Percentiles rank a stretch among this genome's conserved stretches.
Conservation (phyloP, 306 rosid species). For the Ormosia semicastrata region DNA sequence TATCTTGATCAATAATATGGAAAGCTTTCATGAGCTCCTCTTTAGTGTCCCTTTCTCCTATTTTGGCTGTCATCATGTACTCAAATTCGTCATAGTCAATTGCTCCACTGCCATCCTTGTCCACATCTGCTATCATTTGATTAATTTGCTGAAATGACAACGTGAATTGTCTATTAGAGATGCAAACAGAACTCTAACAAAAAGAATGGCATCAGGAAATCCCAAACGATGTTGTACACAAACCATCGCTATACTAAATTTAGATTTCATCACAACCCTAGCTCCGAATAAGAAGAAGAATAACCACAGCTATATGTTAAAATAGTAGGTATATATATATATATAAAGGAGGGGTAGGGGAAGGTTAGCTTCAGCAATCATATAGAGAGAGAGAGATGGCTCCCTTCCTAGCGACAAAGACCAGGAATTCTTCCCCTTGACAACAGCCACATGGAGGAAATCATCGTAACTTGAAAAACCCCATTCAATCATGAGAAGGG, state of each 20-base stretch:
- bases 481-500: not conserved
- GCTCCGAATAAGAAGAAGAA: not conserved
- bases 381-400: not conserved
- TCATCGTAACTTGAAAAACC: not conserved
- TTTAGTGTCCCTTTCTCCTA: slow-evolving; percentile 94
- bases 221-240: not conserved
- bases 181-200: slow-evolving; percentile 11
- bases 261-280: slow-evolving; percentile 2
- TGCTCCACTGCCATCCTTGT: slow-evolving; percentile 97
- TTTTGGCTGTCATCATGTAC: slow-evolving; percentile 95
- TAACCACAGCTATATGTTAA: not conserved
- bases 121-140: slow-evolving; percentile 98
- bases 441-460: not conserved
- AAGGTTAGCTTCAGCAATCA: slow-evolving; percentile 3
- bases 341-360: not conserved
- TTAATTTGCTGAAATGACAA: slow-evolving; percentile 71
- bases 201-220: slow-evolving; percentile 16
- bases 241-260: not conserved
- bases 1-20: slow-evolving; percentile 71
- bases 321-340: not conserved
- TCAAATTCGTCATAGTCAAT: slow-evolving; percentile 92
- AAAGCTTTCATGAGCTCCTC: slow-evolving; percentile 98
- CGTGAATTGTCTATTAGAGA: slow-evolving; percentile 33
- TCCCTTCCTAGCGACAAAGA: not conserved
- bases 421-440: not conserved